Conservation (phyloP, 768 basidiomycete genomes). For the Kwoniella botswanensis region DNA sequence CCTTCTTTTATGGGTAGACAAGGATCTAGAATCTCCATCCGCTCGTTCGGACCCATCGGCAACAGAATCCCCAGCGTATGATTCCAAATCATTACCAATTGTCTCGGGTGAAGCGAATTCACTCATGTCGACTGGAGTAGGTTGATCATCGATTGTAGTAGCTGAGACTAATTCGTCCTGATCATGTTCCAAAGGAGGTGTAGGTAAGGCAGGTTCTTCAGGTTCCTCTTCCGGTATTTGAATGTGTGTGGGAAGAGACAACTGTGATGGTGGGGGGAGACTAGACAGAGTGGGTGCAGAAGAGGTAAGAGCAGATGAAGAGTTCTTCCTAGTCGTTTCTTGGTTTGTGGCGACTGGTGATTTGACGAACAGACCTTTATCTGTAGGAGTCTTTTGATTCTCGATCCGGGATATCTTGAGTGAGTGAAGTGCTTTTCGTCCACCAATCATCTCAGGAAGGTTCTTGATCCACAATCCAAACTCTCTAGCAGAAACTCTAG, state of each 20-base stretch:
- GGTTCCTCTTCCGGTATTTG: constrained; percentile 8
- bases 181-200: constrained; percentile 41
- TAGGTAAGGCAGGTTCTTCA: constrained; percentile 19
- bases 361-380: constrained; percentile 43
- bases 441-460: constrained; percentile 72
- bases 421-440: constrained; percentile 47
- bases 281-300: constrained; percentile 33
- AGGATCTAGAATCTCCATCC: constrained; percentile 63
- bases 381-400: constrained; percentile 14
- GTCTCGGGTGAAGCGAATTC: constrained; percentile 36
- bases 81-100: constrained; percentile 12
- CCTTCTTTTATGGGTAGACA: constrained; percentile 76
- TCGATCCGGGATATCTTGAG: constrained; percentile 42
- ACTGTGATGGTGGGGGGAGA: constrained; percentile 29
- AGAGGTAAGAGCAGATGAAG: constrained; percentile 45
- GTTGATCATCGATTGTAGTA: constrained; percentile 44
- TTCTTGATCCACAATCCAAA: constrained; percentile 85
- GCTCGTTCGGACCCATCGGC: constrained; percentile 11
- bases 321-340: constrained; percentile 37
- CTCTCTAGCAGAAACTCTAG: constrained; percentile 76
- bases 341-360: constrained; percentile 31
- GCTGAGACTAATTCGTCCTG: constrained; percentile 39
- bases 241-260: constrained; percentile 3
- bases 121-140: constrained; percentile 34
- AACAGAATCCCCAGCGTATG: constrained; percentile 11